Base-by-base conservation (phyloP, 192 early-diverging fungal species). In the Backusella tuberculispora region DNA sequence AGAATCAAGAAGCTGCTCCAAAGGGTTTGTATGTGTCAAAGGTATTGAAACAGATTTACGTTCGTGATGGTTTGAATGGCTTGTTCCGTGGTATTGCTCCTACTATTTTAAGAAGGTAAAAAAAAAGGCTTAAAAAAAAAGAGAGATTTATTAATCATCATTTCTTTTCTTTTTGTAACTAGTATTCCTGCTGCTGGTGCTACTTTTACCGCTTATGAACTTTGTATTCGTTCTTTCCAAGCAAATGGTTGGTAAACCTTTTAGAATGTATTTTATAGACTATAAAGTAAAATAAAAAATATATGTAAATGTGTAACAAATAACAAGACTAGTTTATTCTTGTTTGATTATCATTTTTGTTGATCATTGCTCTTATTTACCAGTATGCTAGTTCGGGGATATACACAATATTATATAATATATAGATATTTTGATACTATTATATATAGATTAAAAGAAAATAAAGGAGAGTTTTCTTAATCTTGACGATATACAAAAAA, bases 111-210 rank as follows among this genome's bases (percentile, higher is more conserved):
- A 76, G 83, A 82, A 84, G 83, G 83, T 84, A 76, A 72, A 40
- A 24, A 6, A 45, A 70, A 70, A 42, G 17, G 9, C 50, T 15
- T 41, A 37, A 26, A 43, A 29, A 46, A 26, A 45, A 42, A 63
- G 41, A 63, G 24, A 17, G 17, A 41, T 9, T 45, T 63, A n/a
- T 76, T 38, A 19, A 68, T 9, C 50, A 19, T 13, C 68, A n/a
- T 41, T 2, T 15, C 14, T 67, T 34, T 21, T 78, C 38, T 34
- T 37, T 21, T 85, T 26, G 72, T 87, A 46, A 80, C 81, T 70
- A 88, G 87, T 69, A 81, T 93, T 43, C 93, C 93, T 29, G 93
- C 93, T n/a, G 93, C 93, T 19, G 93, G 85, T 17, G 88, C 88
- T 19, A 95, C 93, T 2, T 95, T 95, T 81, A 80, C 89, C 29